Percentiles rank a stretch among this genome's conserved stretches.
Conservation (phyloP, 202 grass and related monocot species). For the Digitaria exilis region DNA sequence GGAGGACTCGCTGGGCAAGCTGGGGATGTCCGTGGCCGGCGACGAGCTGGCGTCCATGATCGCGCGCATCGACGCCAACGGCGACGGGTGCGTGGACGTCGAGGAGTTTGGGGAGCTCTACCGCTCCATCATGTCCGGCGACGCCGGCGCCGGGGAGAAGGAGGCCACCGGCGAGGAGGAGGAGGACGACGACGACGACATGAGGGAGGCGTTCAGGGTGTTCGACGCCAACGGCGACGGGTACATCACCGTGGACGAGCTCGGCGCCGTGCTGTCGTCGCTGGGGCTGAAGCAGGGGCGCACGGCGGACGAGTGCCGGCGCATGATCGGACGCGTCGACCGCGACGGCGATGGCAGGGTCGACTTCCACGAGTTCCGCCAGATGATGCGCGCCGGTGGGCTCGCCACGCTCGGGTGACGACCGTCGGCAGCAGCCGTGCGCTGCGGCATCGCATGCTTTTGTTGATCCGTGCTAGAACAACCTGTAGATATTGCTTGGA, state of each 20-base stretch:
- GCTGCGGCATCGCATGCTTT: neutral
- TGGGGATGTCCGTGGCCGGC: conserved; percentile 65
- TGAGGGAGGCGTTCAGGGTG: conserved; percentile 81
- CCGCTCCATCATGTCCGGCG: conserved; percentile 57
- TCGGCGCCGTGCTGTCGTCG: conserved; percentile 64
- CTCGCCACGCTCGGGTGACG: conserved; percentile 69
- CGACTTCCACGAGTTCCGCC: conserved; percentile 80
- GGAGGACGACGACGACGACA: conserved; percentile 58
- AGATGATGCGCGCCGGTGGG: conserved; percentile 78
- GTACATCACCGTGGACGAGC: conserved; percentile 78
- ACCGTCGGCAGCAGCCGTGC: no score
- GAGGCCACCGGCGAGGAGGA: neutral
- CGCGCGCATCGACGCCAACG: conserved; percentile 78
- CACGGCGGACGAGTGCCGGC: conserved; percentile 65
- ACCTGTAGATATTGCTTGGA: conserved; percentile 63
- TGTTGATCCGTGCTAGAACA: conserved; percentile 7
- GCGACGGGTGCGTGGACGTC: conserved; percentile 87
- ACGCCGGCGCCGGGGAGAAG: neutral
- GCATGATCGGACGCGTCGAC: conserved; percentile 79
- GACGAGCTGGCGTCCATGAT: conserved; percentile 88
- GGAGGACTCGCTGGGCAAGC: conserved; percentile 69
- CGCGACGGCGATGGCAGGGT: conserved; percentile 75
- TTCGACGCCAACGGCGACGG: conserved; percentile 88
- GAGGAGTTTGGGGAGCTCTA: conserved; percentile 84
- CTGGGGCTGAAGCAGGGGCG: conserved; percentile 73